These are phyloP conservation scores for Blastocystis sp. DNA, from an alignment of 352 stramenopile species.

Conservation along the genomic window DNA sequence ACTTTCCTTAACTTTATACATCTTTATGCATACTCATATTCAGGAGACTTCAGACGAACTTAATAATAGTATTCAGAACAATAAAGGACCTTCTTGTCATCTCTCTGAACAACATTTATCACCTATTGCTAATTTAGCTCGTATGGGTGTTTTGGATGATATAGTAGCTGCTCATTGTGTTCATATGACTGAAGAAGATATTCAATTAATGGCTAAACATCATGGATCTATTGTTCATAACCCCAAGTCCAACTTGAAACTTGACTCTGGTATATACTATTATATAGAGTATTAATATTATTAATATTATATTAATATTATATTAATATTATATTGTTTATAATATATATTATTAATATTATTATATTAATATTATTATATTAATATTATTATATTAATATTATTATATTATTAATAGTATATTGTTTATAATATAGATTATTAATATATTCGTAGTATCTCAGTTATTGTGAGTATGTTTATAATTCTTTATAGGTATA, in stretches of 20 bases:
- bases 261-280: slow-evolving; percentile 53
- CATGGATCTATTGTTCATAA: slow-evolving; percentile 59
- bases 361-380: too few relatives aligned
- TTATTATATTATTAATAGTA: not conserved
- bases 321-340: too few relatives aligned
- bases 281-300: too few relatives aligned
- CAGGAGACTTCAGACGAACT: slow-evolving; percentile 62
- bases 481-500: too few relatives aligned
- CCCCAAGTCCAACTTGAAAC: slow-evolving; percentile 65
- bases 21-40: slow-evolving; percentile 60
- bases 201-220: slow-evolving; percentile 49
- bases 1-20: too few relatives aligned
- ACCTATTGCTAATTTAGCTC: slow-evolving; percentile 55
- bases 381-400: not conserved
- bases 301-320: too few relatives aligned
- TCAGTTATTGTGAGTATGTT: not conserved
- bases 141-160: slow-evolving; percentile 54
- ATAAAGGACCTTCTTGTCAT: slow-evolving; percentile 57
- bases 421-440: too few relatives aligned
- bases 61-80: slow-evolving; percentile 53
- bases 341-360: too few relatives aligned
- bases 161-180: slow-evolving; percentile 54
- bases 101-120: slow-evolving; percentile 54
- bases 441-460: not conserved
- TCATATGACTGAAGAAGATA: slow-evolving; percentile 59